Evolutionary conservation across 2,329 filamentous ascomycete genomes (phyloP).

Genomic region (Ustilaginoidea virens): DNA sequence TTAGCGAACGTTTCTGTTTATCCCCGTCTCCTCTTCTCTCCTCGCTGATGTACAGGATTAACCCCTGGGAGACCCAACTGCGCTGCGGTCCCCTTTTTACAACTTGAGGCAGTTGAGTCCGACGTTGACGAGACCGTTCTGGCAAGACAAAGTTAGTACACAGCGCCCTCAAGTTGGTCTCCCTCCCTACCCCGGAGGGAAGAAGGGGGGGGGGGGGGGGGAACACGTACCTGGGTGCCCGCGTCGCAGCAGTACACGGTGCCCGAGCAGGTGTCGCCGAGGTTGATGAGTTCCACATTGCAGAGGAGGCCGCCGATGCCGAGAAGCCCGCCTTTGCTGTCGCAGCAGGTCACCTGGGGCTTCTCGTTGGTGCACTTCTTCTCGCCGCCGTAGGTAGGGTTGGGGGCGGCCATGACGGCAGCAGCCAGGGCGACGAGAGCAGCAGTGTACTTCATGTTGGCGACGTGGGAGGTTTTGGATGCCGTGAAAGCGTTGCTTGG

Average conservation of each 20-base stretch:
- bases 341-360: conserved; percentile 2
- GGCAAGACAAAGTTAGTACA: neutral
- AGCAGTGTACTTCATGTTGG: conserved; percentile 4
- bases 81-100: too few species aligned
- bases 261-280: neutral
- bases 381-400: neutral
- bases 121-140: conserved; percentile 4
- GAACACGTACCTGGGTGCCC: conserved; percentile 1
- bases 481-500: neutral
- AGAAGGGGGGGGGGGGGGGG: neutral
- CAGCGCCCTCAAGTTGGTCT: too few species aligned
- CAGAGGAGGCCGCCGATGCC: conserved; percentile 1
- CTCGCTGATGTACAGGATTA: too few species aligned
- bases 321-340: too few species aligned
- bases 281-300: neutral
- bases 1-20: too few species aligned
- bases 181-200: neutral
- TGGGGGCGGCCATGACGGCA: conserved; percentile 2
- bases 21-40: too few species aligned
- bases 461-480: neutral
- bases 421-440: conserved; percentile 3
- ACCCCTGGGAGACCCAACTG: too few species aligned
- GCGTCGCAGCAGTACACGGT: conserved; percentile 4
- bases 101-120: neutral
- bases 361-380: conserved; percentile 1